A percentile compares a stretch with the other conserved stretches of the same genome.
Evolutionary conservation across 371 early-diverging fungal species (phyloP).

Genomic region (Blakeslea trispora): DNA sequence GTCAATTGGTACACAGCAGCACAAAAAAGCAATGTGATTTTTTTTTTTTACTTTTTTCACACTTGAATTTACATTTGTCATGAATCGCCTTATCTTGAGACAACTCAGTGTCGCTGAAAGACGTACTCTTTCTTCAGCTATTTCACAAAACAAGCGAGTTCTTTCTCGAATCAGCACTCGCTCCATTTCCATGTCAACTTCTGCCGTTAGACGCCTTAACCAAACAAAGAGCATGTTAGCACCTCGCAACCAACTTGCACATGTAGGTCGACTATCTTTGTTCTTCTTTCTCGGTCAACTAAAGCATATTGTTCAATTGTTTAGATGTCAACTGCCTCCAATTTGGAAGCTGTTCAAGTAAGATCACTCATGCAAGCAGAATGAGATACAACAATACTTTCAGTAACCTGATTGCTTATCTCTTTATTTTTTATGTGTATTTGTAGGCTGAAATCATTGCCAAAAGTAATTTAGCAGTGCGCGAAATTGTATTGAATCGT

Average conservation of each 20-base stretch:
- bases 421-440: no score
- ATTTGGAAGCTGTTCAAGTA: slow-evolving; percentile 18
- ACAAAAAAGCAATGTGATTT: no score
- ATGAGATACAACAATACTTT: no score
- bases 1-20: no score
- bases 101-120: slow-evolving; percentile 24
- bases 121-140: slow-evolving; percentile 12
- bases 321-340: slow-evolving; percentile 18
- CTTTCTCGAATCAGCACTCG: slow-evolving; percentile 10
- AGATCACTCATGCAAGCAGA: not conserved
- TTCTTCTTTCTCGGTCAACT: not conserved
- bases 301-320: slow-evolving; percentile 5
- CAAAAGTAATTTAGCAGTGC: slow-evolving; percentile 61
- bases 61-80: slow-evolving; percentile 8
- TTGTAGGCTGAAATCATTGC: slow-evolving; percentile 31
- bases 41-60: slow-evolving; percentile 18
- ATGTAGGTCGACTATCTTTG: slow-evolving; percentile 6
- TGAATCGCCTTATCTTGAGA: slow-evolving; percentile 37
- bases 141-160: slow-evolving; percentile 11
- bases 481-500: slow-evolving; percentile 85
- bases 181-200: slow-evolving; percentile 8
- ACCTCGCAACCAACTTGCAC: not conserved
- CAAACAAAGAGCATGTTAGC: slow-evolving; percentile 14
- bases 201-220: slow-evolving; percentile 31
- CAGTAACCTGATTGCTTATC: no score